Evolutionary conservation across 768 basidiomycete species (phyloP).

Genomic region (Neoboletus brunneissimus): DNA sequence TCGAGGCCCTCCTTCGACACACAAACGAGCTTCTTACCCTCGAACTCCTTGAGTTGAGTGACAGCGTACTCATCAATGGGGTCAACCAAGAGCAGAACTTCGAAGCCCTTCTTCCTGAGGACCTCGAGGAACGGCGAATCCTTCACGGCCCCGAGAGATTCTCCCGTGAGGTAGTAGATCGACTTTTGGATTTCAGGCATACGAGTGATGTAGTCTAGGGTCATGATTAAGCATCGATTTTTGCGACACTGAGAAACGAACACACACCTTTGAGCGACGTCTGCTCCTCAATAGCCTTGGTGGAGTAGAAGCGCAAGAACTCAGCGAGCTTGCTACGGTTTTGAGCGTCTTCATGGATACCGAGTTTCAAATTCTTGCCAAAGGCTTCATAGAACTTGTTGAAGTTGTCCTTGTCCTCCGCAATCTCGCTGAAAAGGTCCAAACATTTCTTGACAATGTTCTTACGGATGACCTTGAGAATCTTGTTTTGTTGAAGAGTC

Average conservation of each 20-base stretch:
- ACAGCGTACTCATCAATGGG: conserved; percentile 99
- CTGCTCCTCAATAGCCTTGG: conserved; percentile 87
- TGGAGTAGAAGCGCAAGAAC: conserved; percentile 98
- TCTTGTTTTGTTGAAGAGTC: conserved; percentile 99
- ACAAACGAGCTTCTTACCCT: conserved; percentile 94
- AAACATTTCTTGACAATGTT: conserved; percentile 98
- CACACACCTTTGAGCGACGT: conserved; percentile 86
- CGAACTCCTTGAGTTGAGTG: conserved; percentile 99
- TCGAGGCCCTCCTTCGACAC: conserved; percentile 99
- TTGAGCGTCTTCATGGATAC: conserved; percentile 98
- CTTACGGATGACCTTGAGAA: conserved; percentile 99
- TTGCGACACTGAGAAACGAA: neutral
- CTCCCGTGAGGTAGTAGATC: conserved; percentile 99
- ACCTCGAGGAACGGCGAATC: conserved; percentile 99
- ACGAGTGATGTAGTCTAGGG: conserved; percentile 93
- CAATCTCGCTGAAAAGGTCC: conserved; percentile 92
- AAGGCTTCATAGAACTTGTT: conserved; percentile 97
- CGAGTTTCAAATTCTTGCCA: conserved; percentile 99
- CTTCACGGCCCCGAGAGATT: conserved; percentile 84
- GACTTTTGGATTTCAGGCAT: conserved; percentile 99
- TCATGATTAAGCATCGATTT: neutral
- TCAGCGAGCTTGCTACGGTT: conserved; percentile 99
- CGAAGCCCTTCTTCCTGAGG: conserved; percentile 99
- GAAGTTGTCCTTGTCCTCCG: conserved; percentile 99
- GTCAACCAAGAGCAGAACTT: conserved; percentile 95